phyloP scores from a whole-genome alignment of 176 grass and related monocot genomes.

The Microstegium vimineum region DNA sequence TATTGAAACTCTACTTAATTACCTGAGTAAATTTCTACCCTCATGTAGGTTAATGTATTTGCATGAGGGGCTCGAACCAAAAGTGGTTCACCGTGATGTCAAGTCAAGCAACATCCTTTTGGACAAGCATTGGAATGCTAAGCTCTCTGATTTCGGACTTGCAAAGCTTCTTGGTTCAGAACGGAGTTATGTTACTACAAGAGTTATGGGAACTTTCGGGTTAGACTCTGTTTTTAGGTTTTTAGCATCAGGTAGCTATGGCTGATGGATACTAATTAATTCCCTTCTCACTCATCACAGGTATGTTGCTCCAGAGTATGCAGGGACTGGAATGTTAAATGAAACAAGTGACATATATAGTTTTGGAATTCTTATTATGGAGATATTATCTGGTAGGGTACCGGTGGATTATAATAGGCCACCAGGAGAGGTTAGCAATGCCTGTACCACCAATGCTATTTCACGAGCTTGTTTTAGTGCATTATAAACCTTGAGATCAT shows the following conservation, averaged over 20 bases:
- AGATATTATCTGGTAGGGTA: slow-evolving; percentile 79
- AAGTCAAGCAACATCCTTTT: slow-evolving; percentile 97
- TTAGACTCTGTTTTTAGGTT: slow-evolving; percentile 29
- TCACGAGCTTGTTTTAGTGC: background rate
- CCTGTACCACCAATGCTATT: background rate
- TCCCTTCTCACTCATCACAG: slow-evolving; percentile 34
- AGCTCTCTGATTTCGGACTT: slow-evolving; percentile 95
- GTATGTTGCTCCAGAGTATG: slow-evolving; percentile 97
- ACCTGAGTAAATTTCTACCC: background rate
- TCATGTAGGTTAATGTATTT: slow-evolving; percentile 81
- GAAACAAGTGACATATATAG: slow-evolving; percentile 97
- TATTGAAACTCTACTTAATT: background rate
- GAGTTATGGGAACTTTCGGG: slow-evolving; percentile 99
- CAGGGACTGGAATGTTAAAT: slow-evolving; percentile 94
- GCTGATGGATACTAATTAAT: background rate
- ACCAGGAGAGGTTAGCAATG: slow-evolving; percentile 65
- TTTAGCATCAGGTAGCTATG: background rate
- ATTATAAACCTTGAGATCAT: background rate
- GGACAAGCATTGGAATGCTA: slow-evolving; percentile 83
- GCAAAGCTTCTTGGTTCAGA: slow-evolving; percentile 82
- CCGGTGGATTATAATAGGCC: slow-evolving; percentile 93
- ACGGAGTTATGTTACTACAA: slow-evolving; percentile 80
- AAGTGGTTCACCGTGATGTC: slow-evolving; percentile 96
- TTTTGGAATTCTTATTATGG: slow-evolving; percentile 98
- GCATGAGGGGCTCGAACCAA: slow-evolving; percentile 93